These are phyloP conservation scores for Trichoderma sp. DNA, from an alignment of 2,329 filamentous ascomycete species.

Conservation along the genomic window DNA sequence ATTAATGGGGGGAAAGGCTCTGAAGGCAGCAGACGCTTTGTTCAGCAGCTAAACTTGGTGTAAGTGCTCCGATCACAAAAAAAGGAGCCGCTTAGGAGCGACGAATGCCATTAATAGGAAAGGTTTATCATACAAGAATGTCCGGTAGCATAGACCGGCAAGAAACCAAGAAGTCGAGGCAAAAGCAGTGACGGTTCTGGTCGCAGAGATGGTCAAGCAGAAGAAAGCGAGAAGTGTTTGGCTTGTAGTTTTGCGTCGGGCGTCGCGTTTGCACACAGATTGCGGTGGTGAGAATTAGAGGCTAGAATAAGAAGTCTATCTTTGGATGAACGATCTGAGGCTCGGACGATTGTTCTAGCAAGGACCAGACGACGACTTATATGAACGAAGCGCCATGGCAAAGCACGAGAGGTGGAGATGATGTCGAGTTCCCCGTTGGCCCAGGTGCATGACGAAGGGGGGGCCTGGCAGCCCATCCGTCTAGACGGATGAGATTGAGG, in stretches of 20 bases:
- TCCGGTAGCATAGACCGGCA: not conserved
- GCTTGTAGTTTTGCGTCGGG: not conserved
- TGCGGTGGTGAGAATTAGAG: not conserved
- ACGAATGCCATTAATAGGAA: not conserved
- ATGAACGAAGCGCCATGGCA: slow-evolving; percentile 19
- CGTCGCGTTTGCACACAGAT: not conserved
- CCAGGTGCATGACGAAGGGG: slow-evolving; percentile 20
- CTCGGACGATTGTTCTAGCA: slow-evolving; percentile 15
- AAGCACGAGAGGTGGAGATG: slow-evolving; percentile 19
- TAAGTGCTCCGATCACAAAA: not conserved
- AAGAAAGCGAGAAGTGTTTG: not conserved
- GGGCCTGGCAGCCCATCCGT: slow-evolving; percentile 10
- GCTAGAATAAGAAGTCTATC: slow-evolving; percentile 19
- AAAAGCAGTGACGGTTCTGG: not conserved
- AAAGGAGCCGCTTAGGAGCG: not conserved
- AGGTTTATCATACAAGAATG: not conserved
- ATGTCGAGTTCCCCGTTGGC: slow-evolving; percentile 7
- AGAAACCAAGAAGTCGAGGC: not conserved
- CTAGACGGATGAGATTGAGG: slow-evolving; percentile 18
- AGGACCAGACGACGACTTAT: slow-evolving; percentile 22
- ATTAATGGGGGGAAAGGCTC: not conserved
- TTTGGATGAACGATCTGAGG: slow-evolving; percentile 21
- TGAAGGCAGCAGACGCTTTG: slow-evolving; percentile 2
- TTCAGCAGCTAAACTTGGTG: slow-evolving; percentile 3
- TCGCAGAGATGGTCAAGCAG: not conserved